Percentiles rank a stretch among this genome's conserved stretches.
Evolutionary conservation across 805 yeast species (phyloP).

Genomic region (Kodamaea kaohsiungensis): DNA sequence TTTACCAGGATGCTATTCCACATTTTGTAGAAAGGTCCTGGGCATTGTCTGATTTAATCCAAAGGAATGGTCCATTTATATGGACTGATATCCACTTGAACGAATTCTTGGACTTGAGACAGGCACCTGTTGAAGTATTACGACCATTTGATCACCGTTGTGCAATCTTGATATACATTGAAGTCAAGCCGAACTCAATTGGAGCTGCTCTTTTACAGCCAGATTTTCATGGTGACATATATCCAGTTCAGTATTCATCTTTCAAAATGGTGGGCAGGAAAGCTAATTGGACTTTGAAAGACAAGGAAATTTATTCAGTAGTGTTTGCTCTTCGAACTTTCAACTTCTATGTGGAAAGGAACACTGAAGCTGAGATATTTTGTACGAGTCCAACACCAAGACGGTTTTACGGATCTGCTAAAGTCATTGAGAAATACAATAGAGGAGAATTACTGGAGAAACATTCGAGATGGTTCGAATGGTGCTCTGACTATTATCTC

Average conservation of each 20-base stretch:
- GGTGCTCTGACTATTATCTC: background rate
- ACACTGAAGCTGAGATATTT: background rate
- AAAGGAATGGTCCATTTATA: background rate
- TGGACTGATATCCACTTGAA: background rate
- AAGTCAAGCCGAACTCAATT: background rate
- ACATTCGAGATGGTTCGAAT: slow-evolving; percentile 1
- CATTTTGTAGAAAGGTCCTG: background rate
- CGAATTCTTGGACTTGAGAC: background rate
- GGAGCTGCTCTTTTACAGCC: slow-evolving; percentile 4
- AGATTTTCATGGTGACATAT: background rate
- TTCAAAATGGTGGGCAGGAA: background rate
- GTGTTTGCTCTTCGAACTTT: background rate
- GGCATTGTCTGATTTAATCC: background rate
- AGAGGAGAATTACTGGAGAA: background rate
- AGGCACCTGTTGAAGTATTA: background rate
- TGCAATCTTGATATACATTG: background rate
- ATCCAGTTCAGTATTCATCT: background rate
- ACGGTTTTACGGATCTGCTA: background rate
- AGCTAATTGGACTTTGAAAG: background rate
- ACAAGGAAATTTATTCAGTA: background rate
- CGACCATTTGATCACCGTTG: background rate
- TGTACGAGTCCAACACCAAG: background rate
- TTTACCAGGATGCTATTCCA: slow-evolving; percentile 3
- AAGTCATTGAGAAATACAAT: background rate
- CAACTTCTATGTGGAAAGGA: background rate